Evolutionary conservation across 352 stramenopile genomes (phyloP).

Genomic region (Plasmopara muralis): DNA sequence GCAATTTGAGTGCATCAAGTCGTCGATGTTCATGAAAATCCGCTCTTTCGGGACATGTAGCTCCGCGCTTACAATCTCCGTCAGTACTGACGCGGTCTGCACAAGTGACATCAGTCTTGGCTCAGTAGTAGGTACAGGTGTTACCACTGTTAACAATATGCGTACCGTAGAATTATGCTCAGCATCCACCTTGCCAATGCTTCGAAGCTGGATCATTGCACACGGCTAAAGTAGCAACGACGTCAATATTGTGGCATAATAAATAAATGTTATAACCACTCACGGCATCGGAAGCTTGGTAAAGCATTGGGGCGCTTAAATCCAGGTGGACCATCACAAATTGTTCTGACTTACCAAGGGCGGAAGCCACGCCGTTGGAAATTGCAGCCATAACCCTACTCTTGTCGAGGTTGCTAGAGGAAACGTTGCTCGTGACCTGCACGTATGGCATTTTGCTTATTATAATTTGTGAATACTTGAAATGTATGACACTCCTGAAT

Average conservation of each 20-base stretch:
- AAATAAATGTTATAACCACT: conserved; percentile 3
- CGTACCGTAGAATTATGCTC: conserved; percentile 40
- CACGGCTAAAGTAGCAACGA: conserved; percentile 30
- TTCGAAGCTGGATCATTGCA: conserved; percentile 45
- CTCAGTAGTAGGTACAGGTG: background rate
- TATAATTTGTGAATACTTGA: too few species aligned
- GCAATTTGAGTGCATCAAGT: conserved; percentile 43
- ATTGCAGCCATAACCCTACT: conserved; percentile 28
- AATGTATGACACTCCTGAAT: too few species aligned
- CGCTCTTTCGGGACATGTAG: conserved; percentile 32
- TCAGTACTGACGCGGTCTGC: conserved; percentile 40
- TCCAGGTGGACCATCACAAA: conserved; percentile 52
- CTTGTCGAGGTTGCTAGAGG: conserved; percentile 23
- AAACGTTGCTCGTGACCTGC: conserved; percentile 46
- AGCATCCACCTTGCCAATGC: conserved; percentile 48
- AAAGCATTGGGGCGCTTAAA: conserved; percentile 48
- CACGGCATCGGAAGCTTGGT: conserved; percentile 41
- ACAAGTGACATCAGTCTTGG: background rate
- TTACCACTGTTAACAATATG: background rate
- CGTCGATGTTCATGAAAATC: conserved; percentile 55
- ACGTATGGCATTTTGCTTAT: conserved; percentile 37
- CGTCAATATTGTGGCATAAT: background rate
- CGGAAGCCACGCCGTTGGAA: conserved; percentile 33
- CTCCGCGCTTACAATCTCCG: conserved; percentile 33
- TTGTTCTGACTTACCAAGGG: conserved; percentile 45